Conservation (phyloP, 345 rosid genomes). For the Eucalyptus marginata region DNA sequence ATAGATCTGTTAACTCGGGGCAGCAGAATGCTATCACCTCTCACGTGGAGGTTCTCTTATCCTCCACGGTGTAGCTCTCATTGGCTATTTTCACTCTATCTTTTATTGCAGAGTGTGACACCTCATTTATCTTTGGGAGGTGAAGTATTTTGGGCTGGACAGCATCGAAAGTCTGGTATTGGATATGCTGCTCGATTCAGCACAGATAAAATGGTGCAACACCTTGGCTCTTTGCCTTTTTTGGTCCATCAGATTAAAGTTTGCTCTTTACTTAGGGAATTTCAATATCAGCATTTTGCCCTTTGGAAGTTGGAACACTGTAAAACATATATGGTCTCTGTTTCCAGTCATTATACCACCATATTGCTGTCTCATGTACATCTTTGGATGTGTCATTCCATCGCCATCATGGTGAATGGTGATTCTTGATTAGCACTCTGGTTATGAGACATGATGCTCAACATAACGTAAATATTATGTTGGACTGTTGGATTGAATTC, state of each 20-base stretch:
- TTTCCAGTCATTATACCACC: neutral
- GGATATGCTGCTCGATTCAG: constrained; percentile 95
- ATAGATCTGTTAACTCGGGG: neutral
- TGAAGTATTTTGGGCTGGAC: constrained; percentile 97
- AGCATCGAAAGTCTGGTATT: constrained; percentile 85
- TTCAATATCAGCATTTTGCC: neutral
- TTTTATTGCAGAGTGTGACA: constrained; percentile 60
- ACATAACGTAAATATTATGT: neutral
- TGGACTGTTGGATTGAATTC: neutral
- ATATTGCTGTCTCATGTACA: neutral
- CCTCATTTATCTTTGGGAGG: constrained; percentile 73
- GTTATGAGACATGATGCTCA: neutral
- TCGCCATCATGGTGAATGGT: neutral
- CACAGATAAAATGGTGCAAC: constrained; percentile 81
- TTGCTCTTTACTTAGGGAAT: neutral
- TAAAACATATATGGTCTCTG: neutral
- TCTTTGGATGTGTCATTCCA: neutral
- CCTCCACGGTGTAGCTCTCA: neutral
- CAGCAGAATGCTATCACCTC: neutral
- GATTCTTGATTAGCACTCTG: neutral
- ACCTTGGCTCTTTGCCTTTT: neutral
- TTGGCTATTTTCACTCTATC: neutral
- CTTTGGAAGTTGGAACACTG: neutral
- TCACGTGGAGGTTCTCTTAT: neutral
- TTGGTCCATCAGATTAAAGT: neutral